Conservation (phyloP, 1,284 basidiomycete species). For the Melampsora americana region DNA sequence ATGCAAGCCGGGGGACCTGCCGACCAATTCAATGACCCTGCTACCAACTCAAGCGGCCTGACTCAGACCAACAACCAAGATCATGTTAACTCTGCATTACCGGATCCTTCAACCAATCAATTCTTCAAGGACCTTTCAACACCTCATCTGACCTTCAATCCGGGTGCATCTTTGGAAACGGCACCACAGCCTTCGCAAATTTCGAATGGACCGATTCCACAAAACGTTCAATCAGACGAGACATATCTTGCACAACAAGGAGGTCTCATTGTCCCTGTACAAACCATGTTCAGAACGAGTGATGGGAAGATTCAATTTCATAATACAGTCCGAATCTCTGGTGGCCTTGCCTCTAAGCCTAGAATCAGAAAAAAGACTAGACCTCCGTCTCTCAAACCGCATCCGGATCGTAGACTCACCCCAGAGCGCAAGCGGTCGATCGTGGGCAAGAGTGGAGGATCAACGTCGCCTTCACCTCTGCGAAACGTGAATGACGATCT, state of each 20-base stretch:
- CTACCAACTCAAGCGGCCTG: not conserved
- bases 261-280: not conserved
- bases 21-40: not conserved
- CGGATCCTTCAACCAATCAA: not conserved
- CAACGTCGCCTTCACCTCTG: not conserved
- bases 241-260: not conserved
- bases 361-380: conserved; percentile 5
- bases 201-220: not conserved
- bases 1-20: not conserved
- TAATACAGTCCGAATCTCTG: conserved; percentile 28
- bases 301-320: conserved; percentile 41
- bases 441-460: not conserved
- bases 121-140: not conserved
- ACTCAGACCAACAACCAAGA: not conserved
- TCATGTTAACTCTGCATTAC: not conserved
- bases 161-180: not conserved
- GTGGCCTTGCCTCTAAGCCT: conserved; percentile 27
- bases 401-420: not conserved
- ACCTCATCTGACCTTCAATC: not conserved
- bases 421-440: conserved; percentile 2
- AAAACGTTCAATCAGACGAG: not conserved
- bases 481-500: not conserved
- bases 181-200: not conserved
- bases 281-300: not conserved
- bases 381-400: not conserved